Conservation (phyloP, 371 early-diverging fungal genomes). For the Massospora cicadina region DNA sequence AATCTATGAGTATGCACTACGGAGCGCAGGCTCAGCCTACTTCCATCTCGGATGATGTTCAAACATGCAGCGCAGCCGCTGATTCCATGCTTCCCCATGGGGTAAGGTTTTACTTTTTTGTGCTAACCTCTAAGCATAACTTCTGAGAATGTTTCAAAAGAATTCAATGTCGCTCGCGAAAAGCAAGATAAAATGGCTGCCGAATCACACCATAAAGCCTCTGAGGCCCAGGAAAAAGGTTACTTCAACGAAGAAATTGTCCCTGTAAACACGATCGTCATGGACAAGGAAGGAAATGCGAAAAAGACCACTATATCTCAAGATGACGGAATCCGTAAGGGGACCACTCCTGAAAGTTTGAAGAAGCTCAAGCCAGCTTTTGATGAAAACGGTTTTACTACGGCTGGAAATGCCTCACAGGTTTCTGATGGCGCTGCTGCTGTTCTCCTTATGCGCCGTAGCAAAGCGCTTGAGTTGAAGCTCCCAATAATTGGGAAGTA, state of each 20-base stretch:
- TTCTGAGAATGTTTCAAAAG: conserved; percentile 88
- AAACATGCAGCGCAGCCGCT: conserved; percentile 42
- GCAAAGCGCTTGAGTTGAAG: conserved; percentile 72
- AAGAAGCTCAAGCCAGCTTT: conserved; percentile 86
- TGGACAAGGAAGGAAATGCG: conserved; percentile 45
- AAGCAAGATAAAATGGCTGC: conserved; percentile 85
- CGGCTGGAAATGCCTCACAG: conserved; percentile 97
- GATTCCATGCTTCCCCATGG: conserved; percentile 82
- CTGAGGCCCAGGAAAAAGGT: conserved; percentile 75
- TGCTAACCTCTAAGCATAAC: conserved; percentile 33
- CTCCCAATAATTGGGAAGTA: conserved; percentile 78
- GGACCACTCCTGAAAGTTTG: conserved; percentile 59
- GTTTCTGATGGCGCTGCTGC: conserved; percentile 97
- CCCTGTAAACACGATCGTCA: conserved; percentile 60
- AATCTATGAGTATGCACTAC: conserved; percentile 91
- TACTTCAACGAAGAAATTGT: conserved; percentile 86
- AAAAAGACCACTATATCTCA: conserved; percentile 34
- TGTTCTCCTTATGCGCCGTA: conserved; percentile 87
- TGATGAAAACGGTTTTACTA: conserved; percentile 66
- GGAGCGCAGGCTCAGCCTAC: conserved; percentile 53
- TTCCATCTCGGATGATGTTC: conserved; percentile 48
- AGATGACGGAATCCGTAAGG: conserved; percentile 90
- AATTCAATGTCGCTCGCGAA: conserved; percentile 60
- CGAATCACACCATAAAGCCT: conserved; percentile 58
- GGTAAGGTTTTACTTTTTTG: conserved; percentile 23